phyloP scores from a whole-genome alignment of 768 basidiomycete genomes.

The Russula virescens region DNA sequence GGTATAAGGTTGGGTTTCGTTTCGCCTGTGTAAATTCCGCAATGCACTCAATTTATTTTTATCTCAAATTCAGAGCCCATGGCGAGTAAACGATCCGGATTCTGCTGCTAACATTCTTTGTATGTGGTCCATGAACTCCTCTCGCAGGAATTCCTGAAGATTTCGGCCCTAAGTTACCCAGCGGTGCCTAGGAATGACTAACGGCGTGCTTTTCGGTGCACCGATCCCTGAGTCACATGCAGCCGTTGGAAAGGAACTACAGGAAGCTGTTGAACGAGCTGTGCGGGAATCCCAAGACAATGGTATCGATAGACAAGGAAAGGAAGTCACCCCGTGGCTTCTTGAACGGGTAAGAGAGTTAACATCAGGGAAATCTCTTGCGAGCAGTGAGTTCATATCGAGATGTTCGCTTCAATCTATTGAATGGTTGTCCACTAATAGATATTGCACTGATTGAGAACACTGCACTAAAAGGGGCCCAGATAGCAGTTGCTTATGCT shows the following conservation, averaged over 20 bases:
- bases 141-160: neutral
- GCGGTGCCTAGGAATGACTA: slow-evolving; percentile 60
- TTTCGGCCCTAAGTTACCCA: slow-evolving; percentile 51
- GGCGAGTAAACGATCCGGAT: slow-evolving; percentile 57
- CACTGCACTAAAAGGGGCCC: slow-evolving; percentile 72
- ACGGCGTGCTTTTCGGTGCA: slow-evolving; percentile 78
- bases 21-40: neutral
- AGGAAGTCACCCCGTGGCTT: slow-evolving; percentile 94
- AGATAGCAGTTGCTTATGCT: slow-evolving; percentile 74
- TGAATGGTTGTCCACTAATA: slow-evolving; percentile 21
- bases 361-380: slow-evolving; percentile 67
- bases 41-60: neutral
- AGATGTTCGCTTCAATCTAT: neutral
- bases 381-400: slow-evolving; percentile 48
- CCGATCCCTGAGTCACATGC: slow-evolving; percentile 83
- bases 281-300: slow-evolving; percentile 76
- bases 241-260: slow-evolving; percentile 57
- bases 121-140: slow-evolving; percentile 33
- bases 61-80: slow-evolving; percentile 55
- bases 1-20: slow-evolving; percentile 52
- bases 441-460: slow-evolving; percentile 90
- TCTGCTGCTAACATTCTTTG: slow-evolving; percentile 72
- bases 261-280: slow-evolving; percentile 77
- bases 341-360: slow-evolving; percentile 77
- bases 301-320: slow-evolving; percentile 74